Conservation (phyloP, 2,329 filamentous ascomycete species). For the Penicillium aurantiogriseum region DNA sequence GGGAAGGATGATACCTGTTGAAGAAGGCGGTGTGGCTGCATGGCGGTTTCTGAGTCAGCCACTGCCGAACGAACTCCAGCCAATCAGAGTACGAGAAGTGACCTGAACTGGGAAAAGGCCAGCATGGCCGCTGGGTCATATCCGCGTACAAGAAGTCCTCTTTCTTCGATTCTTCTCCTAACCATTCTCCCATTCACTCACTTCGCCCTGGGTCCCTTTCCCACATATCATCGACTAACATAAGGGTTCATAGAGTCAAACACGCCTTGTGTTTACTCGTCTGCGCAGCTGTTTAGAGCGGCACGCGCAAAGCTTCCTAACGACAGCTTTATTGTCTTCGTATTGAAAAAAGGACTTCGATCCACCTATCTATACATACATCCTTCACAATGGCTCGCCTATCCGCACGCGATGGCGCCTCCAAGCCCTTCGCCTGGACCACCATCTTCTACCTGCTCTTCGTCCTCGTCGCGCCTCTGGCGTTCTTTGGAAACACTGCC, state of each 20-base stretch:
- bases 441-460: conserved; percentile 89
- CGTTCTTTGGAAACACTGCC: conserved; percentile 69
- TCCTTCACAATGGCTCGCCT: conserved; percentile 55
- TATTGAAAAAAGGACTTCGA: conserved; percentile 14
- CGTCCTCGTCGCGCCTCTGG: conserved; percentile 79
- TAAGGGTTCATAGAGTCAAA: conserved; percentile 21
- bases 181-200: conserved; percentile 24
- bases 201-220: conserved; percentile 18
- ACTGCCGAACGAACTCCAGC: conserved; percentile 10
- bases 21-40: conserved; percentile 22
- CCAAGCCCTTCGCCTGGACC: conserved; percentile 73
- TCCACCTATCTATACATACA: conserved; percentile 15
- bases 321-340: conserved; percentile 13
- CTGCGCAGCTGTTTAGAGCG: conserved; percentile 11
- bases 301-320: conserved; percentile 9
- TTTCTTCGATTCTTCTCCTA: conserved; percentile 19
- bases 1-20: not conserved
- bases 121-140: conserved; percentile 41
- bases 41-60: conserved; percentile 31
- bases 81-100: conserved; percentile 42
- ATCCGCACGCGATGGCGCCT: conserved; percentile 59
- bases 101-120: conserved; percentile 46
- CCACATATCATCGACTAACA: conserved; percentile 12
- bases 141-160: conserved; percentile 36
- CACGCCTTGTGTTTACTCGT: conserved; percentile 15